Evolutionary conservation across 116 monocot genomes (phyloP), one percentile per base, ranked within the genome.

Genomic region (Dioscorea cayenensis): DNA sequence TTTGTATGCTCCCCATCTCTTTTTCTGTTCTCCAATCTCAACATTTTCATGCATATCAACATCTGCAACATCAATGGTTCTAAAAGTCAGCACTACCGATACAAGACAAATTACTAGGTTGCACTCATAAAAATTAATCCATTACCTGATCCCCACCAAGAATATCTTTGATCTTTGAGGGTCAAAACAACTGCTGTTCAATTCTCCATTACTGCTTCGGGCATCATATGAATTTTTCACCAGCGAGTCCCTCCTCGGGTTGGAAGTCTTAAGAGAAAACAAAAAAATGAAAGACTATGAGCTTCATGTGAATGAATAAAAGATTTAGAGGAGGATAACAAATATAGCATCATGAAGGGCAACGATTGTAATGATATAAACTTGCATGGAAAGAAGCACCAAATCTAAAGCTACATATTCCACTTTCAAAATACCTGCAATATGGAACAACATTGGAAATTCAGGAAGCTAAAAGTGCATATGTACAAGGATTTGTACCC

Each of bases 21-120:
- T 85, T 69, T 86, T 92, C 80, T 97, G 96, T 79, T 97, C 88
- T 20, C 92, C 92, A 84, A 97, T 97, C 78, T 97, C 96, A 72
- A 97, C 83, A 80, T 92, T 97, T 84, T 97, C 92, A 78, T 92
- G 92, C 88, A 97, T 86, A 82, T 92, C 96, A 65, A 72, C 58
- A 51, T 92, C 96, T 87, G 79, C 29, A 32, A 22, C 14, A 66
- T 12, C 35, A 8, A 64, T n/a, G 27, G 28, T 65, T 23, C 59
- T 21, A 12, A 7, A 18, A 13, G 58, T 16, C 21, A 27, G 37
- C 7, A 19, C 43, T 43, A 64, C 6, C 9, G 25, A 3, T 51
- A 48, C 2, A 43, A 43, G n/a, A 60, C 7, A 7, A 29, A 52
- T 18, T 29, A 28, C 23, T 12, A 37, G 3, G 43, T 28, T 25